phyloP scores from a whole-genome alignment of 148 eudicot genomes.

The Vaccinium darrowii region DNA sequence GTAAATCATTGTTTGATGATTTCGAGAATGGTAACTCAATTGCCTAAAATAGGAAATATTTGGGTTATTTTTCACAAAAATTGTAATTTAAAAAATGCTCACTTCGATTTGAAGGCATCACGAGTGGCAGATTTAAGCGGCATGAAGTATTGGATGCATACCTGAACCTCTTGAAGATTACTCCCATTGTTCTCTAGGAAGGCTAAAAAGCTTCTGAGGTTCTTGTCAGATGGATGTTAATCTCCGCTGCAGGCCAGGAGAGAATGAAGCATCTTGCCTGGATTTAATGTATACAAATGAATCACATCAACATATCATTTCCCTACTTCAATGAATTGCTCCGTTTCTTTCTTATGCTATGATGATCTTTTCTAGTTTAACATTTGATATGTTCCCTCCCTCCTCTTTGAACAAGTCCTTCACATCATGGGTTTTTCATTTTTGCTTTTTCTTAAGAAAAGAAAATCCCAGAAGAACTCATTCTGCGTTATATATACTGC shows the following conservation, averaged over 20 bases:
- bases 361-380: background rate
- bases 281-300: background rate
- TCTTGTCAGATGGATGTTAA: constrained; percentile 72
- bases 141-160: constrained; percentile 15
- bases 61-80: background rate
- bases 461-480: background rate
- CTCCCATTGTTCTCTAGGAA: constrained; percentile 54
- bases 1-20: constrained; percentile 33
- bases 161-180: constrained; percentile 55
- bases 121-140: background rate
- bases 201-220: constrained; percentile 46
- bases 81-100: background rate
- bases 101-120: background rate
- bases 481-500: too few species aligned
- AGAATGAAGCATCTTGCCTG: constrained; percentile 26
- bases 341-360: background rate
- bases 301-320: background rate
- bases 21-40: constrained; percentile 26
- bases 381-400: background rate
- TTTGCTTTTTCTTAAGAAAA: background rate
- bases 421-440: background rate
- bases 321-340: background rate
- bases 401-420: background rate
- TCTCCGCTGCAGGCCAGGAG: constrained; percentile 71
- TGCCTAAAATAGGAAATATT: constrained; percentile 18